A percentile compares a stretch with the other conserved stretches of the same genome.
These are phyloP conservation scores for Euphorbia schlechtendalii DNA, from an alignment of 441 rosid genomes.

Conservation along the genomic window DNA sequence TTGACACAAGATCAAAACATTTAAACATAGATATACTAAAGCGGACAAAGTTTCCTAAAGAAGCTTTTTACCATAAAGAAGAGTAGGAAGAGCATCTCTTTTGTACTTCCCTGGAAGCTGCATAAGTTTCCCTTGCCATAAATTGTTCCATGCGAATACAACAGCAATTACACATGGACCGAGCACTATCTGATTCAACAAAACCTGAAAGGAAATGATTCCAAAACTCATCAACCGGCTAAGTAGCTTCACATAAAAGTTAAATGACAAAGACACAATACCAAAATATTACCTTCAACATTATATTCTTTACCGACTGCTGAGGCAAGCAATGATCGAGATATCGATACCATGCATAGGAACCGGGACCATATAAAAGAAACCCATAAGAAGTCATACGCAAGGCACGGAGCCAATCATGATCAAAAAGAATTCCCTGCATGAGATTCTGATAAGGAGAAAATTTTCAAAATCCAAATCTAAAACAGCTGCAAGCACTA, in stretches of 20 bases:
- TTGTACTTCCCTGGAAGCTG: constrained; percentile 67
- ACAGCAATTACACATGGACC: constrained; percentile 87
- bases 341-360: constrained; percentile 69
- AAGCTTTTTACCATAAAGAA: constrained; percentile 51
- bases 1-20: constrained; percentile 12
- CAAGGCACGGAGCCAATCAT: constrained; percentile 80
- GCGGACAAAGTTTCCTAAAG: constrained; percentile 17
- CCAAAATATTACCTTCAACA: constrained; percentile 50
- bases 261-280: constrained; percentile 4
- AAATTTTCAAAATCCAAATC: constrained; percentile 22
- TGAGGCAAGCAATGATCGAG: constrained; percentile 67
- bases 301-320: constrained; percentile 50
- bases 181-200: constrained; percentile 76
- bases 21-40: constrained; percentile 16
- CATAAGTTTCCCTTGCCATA: constrained; percentile 72
- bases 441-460: constrained; percentile 33
- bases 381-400: constrained; percentile 89
- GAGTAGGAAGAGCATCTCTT: constrained; percentile 74
- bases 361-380: constrained; percentile 85
- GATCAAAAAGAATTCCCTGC: constrained; percentile 39
- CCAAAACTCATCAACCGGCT: constrained; percentile 6
- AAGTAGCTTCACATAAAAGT: background rate
- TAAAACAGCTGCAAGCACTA: constrained; percentile 10
- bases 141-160: constrained; percentile 85
- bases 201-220: constrained; percentile 40